Conservation (phyloP, 1,284 basidiomycete species). For the Boletellus dicymbophilus region DNA sequence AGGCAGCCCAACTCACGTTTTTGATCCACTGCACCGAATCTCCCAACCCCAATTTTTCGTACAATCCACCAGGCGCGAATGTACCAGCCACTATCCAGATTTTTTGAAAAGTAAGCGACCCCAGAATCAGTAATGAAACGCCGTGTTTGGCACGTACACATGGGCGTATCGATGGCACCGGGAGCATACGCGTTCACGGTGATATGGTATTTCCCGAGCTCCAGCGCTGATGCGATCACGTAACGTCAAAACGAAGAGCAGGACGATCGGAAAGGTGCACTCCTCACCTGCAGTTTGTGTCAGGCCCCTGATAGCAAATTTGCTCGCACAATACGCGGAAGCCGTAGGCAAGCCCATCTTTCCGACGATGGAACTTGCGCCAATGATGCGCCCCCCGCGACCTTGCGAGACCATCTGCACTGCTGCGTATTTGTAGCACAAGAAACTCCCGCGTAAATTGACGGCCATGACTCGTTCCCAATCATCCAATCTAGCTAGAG, state of each 20-base stretch:
- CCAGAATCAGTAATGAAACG: neutral
- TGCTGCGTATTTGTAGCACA: conserved; percentile 14
- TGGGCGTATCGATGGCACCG: conserved; percentile 8
- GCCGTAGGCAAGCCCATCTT: neutral
- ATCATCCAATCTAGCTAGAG: conserved; percentile 22
- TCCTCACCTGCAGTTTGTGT: conserved; percentile 23
- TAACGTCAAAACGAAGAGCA: neutral
- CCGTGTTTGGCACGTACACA: conserved; percentile 5
- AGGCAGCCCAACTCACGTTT: no score
- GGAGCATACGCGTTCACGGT: conserved; percentile 26
- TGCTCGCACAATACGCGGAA: conserved; percentile 25
- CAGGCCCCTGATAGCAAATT: conserved; percentile 34
- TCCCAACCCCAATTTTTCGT: no score
- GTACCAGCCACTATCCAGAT: neutral
- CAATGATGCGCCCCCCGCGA: conserved; percentile 37
- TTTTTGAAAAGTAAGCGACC: no score
- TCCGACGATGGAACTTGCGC: conserved; percentile 25
- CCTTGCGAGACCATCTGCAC: conserved; percentile 37
- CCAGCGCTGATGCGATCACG: conserved; percentile 12
- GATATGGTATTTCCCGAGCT: conserved; percentile 30
- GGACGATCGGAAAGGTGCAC: neutral
- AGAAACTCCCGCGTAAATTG: conserved; percentile 21
- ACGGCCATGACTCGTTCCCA: conserved; percentile 28
- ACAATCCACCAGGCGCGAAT: neutral
- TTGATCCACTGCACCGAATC: neutral